Base-by-base conservation (phyloP, 345 rosid species). In the Turritis glabra region DNA sequence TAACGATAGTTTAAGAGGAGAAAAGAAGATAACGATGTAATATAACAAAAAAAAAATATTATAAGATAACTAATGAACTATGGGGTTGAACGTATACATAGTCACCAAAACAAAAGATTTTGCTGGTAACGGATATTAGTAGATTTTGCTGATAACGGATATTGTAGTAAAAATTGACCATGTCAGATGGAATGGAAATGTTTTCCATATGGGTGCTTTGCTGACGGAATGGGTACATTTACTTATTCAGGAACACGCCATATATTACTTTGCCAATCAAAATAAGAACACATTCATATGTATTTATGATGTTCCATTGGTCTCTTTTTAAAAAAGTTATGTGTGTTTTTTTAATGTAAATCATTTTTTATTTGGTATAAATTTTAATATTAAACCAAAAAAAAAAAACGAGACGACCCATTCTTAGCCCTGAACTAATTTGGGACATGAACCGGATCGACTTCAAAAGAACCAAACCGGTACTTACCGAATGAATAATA, bases 401-500 rank as follows among this genome's bases (percentile, higher is more conserved):
- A n/a, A n/a, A n/a, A n/a, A n/a, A 32, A 3, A 22, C 46, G 32
- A 30, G 29, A 18, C 38, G 57, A 53, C 51, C 62, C 62, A 38
- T 53, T 37, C 61, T 25, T 52, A 18, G 53, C 30, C 15, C 10
- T 23, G 35, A 51, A 46, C 40, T 6, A 64, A 27, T 65, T 8
- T 66, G 14, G 27, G 17, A 12, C 19, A 41, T 35, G 33, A 22
- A 41, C 37, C 70, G 25, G 41, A 41, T 14, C 47, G 11, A 30
- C 23, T 21, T 53, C 56, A 21, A 13, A 60, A 26, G 53, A 50
- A 38, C 19, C 61, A 38, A 19, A 63, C 56, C 64, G 38, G 41
- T 25, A 65, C 18, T 9, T 19, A 48, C 43, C 61, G 33, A 29
- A 27, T 74, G 50, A 58, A 68, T 67, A 54, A 51, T 68, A 21